Percentiles rank a stretch among this genome's conserved stretches.
Conservation (phyloP, 2,329 filamentous ascomycete genomes). For the Thelonectria discophora region DNA sequence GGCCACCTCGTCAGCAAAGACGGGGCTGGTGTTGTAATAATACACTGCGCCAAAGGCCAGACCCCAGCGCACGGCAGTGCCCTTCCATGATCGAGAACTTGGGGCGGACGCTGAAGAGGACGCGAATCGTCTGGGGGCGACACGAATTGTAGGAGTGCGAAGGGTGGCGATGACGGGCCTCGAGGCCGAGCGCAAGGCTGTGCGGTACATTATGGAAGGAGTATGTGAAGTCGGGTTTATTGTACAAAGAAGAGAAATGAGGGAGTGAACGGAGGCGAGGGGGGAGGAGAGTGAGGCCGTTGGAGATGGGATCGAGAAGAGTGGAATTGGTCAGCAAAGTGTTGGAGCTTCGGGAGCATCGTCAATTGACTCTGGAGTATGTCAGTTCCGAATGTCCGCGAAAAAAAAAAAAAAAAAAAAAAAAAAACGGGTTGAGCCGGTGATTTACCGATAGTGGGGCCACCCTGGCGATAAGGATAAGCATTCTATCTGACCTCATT, state of each 20-base stretch:
- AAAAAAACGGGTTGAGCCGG: not conserved
- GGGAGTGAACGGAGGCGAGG: conserved; percentile 3
- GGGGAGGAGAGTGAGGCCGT: conserved; percentile 4
- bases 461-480: not conserved
- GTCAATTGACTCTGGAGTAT: conserved; percentile 24
- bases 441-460: not conserved
- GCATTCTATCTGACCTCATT: not conserved
- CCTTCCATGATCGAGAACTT: conserved; percentile 85
- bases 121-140: conserved; percentile 59
- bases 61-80: conserved; percentile 75
- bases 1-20: conserved; percentile 84
- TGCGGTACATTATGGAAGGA: conserved; percentile 59
- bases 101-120: conserved; percentile 64
- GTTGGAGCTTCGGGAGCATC: conserved; percentile 26
- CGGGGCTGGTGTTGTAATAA: conserved; percentile 90
- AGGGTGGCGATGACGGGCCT: conserved; percentile 54
- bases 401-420: conserved; percentile 19
- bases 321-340: conserved; percentile 30
- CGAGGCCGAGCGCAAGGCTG: conserved; percentile 59
- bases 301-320: conserved; percentile 14
- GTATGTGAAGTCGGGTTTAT: not conserved
- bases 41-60: conserved; percentile 82
- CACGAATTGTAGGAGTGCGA: conserved; percentile 51
- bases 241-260: conserved; percentile 4
- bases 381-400: conserved; percentile 23